Conservation (phyloP, 2,329 filamentous ascomycete genomes). For the Parasarocladium wereldwijsianum region DNA sequence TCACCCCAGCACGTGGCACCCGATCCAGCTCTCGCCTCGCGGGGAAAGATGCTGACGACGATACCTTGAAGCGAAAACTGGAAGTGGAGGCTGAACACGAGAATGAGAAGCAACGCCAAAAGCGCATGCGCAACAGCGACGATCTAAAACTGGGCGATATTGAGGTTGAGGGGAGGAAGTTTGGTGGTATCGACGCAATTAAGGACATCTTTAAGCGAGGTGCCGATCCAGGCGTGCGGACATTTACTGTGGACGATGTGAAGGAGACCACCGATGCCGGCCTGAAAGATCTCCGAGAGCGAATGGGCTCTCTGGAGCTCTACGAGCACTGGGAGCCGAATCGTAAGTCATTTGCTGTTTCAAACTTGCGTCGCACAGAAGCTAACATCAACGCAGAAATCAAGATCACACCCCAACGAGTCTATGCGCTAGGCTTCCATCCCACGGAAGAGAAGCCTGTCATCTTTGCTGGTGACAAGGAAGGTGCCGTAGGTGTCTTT, state of each 20-base stretch:
- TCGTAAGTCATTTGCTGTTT: slow-evolving; percentile 30
- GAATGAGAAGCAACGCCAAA: slow-evolving; percentile 33
- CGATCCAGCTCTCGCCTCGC: slow-evolving; percentile 44
- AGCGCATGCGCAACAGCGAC: slow-evolving; percentile 37
- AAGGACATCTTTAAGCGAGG: slow-evolving; percentile 37
- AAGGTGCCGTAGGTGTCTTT: slow-evolving; percentile 80
- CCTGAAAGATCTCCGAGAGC: slow-evolving; percentile 56
- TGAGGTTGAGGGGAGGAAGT: slow-evolving; percentile 65
- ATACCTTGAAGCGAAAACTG: slow-evolving; percentile 32
- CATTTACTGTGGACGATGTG: slow-evolving; percentile 74
- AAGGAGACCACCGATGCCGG: slow-evolving; percentile 65
- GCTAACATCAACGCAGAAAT: slow-evolving; percentile 41
- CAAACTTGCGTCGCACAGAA: background rate
- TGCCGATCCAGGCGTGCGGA: slow-evolving; percentile 68
- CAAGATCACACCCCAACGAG: slow-evolving; percentile 76
- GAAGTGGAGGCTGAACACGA: slow-evolving; percentile 32
- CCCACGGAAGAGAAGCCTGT: slow-evolving; percentile 75
- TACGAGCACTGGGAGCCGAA: slow-evolving; percentile 78
- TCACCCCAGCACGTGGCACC: slow-evolving; percentile 31
- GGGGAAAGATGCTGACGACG: slow-evolving; percentile 33
- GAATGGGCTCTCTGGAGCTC: slow-evolving; percentile 62
- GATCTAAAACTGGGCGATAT: slow-evolving; percentile 63
- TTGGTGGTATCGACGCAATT: slow-evolving; percentile 53
- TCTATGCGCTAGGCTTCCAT: slow-evolving; percentile 82
- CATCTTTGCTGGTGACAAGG: slow-evolving; percentile 87